phyloP scores from a whole-genome alignment of 2,329 filamentous ascomycete genomes.

The Exophiala sideris region DNA sequence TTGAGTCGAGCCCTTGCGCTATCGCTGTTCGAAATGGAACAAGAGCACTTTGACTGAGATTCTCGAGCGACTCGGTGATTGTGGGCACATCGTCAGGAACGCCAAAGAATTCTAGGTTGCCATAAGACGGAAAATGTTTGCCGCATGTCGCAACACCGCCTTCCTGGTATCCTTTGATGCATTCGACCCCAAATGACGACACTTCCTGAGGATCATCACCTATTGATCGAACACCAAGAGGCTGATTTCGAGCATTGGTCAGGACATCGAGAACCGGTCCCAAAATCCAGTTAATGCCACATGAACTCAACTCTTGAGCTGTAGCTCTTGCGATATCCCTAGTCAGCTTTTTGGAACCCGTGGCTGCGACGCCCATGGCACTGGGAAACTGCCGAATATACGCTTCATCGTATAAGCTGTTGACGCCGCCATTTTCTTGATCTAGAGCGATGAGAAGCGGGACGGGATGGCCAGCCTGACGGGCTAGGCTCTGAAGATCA shows the following conservation, averaged over 20 bases:
- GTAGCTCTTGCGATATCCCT: conserved; percentile 91
- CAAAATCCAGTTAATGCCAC: conserved; percentile 93
- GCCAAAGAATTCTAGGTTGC: conserved; percentile 88
- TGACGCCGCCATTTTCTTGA: conserved; percentile 97
- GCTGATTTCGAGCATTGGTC: conserved; percentile 88
- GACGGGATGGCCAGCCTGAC: conserved; percentile 82
- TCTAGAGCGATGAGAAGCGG: conserved; percentile 88
- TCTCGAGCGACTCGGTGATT: conserved; percentile 90
- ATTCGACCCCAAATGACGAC: conserved; percentile 84
- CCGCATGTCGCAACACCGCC: conserved; percentile 85
- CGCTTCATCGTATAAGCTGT: conserved; percentile 92
- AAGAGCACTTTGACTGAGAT: conserved; percentile 84
- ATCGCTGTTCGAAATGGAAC: conserved; percentile 92
- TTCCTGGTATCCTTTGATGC: conserved; percentile 88
- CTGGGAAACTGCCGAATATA: conserved; percentile 96
- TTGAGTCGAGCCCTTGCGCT: conserved; percentile 78
- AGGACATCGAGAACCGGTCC: conserved; percentile 91
- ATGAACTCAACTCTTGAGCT: conserved; percentile 84
- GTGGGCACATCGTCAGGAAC: conserved; percentile 90
- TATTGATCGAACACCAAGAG: conserved; percentile 80
- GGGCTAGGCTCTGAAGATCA: conserved; percentile 88
- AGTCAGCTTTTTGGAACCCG: conserved; percentile 77
- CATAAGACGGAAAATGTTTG: conserved; percentile 95
- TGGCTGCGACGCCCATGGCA: conserved; percentile 94
- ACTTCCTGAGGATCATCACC: conserved; percentile 95